phyloP scores from a whole-genome alignment of 768 basidiomycete genomes.

The Lactarius sanguifluus region DNA sequence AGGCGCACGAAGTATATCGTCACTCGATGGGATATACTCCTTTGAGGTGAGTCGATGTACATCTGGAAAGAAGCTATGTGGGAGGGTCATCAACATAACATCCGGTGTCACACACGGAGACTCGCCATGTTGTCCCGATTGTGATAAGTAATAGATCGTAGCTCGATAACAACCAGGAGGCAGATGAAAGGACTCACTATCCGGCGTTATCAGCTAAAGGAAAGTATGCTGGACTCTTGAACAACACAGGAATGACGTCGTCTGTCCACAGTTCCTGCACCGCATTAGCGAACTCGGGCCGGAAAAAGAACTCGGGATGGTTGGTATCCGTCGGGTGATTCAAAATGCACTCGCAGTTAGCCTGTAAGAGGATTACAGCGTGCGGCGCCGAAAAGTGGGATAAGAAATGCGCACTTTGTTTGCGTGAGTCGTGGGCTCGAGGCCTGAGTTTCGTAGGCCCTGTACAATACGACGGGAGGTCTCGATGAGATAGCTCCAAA shows the following conservation, averaged over 20 bases:
- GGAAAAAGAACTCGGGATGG: conserved; percentile 33
- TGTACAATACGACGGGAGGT: not conserved
- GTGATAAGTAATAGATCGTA: no score
- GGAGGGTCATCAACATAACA: no score
- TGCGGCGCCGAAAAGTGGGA: no score
- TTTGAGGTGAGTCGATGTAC: no score
- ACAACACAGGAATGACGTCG: conserved; percentile 41
- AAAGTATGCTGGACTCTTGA: not conserved
- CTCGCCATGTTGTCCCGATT: no score
- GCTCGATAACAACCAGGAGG: no score
- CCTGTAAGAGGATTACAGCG: not conserved
- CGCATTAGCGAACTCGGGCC: conserved; percentile 1
- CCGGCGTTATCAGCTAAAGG: conserved; percentile 9
- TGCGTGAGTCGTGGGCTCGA: not conserved
- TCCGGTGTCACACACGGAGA: no score
- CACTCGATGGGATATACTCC: no score
- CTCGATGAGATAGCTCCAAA: conserved; percentile 17
- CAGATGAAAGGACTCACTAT: conserved; percentile 14
- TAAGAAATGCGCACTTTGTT: conserved; percentile 1
- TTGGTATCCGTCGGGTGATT: conserved; percentile 1
- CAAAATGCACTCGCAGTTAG: conserved; percentile 6
- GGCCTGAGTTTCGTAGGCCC: not conserved
- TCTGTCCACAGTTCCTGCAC: conserved; percentile 20
- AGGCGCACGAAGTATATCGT: no score
- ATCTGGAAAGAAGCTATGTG: no score